A percentile compares a stretch with the other conserved stretches of the same genome.
Conservation (phyloP, 129 eudicot genomes). For the Centella asiatica region DNA sequence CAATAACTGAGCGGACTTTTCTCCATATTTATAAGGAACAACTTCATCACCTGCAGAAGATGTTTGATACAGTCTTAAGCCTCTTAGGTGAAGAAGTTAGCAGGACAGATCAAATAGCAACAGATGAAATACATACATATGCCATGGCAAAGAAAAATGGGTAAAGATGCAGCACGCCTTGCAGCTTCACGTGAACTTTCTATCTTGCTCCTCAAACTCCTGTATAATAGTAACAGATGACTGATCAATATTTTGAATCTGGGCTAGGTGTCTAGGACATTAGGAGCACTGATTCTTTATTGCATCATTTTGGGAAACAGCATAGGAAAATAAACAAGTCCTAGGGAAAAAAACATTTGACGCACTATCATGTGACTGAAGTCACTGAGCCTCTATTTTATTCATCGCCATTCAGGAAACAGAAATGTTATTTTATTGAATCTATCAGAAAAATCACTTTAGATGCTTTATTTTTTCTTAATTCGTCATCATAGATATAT, state of each 20-base stretch:
- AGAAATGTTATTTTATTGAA: no score
- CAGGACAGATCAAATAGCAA: background rate
- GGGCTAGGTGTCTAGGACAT: background rate
- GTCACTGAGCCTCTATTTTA: no score
- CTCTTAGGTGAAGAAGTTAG: background rate
- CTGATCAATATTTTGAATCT: background rate
- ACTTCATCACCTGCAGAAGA: slow-evolving; percentile 73
- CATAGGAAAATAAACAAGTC: no score
- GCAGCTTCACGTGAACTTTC: slow-evolving; percentile 80
- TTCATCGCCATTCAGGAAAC: no score
- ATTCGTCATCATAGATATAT: no score
- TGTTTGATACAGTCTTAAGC: background rate
- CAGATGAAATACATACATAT: slow-evolving; percentile 32
- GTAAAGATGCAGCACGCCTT: slow-evolving; percentile 85
- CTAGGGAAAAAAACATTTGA: no score
- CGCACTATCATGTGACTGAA: no score
- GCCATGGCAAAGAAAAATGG: slow-evolving; percentile 88
- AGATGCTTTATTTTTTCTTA: no score
- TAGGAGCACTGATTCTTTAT: background rate
- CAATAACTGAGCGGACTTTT: slow-evolving; percentile 54
- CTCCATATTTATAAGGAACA: slow-evolving; percentile 62
- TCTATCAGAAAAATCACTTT: no score
- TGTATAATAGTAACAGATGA: slow-evolving; percentile 15
- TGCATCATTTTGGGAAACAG: background rate
- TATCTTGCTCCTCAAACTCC: slow-evolving; percentile 63